Evolutionary conservation across 257 asterid species (phyloP), one percentile per base, ranked within the genome.

Genomic region (Anisodus acutangulus): DNA sequence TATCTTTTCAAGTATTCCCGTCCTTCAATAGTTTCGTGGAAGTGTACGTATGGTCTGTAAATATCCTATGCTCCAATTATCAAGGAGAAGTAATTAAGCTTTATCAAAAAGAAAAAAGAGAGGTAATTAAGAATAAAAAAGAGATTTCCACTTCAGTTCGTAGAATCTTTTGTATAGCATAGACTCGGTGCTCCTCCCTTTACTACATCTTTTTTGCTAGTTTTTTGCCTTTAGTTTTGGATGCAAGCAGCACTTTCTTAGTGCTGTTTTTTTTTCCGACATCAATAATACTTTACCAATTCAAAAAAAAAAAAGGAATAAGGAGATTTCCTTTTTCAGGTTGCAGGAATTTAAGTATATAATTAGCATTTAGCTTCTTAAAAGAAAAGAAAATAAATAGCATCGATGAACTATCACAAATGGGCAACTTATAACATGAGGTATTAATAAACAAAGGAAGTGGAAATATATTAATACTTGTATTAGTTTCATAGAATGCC

Each of bases 381-480:
- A 54, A 78, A 53, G 41, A 54, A 53, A 54, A 22, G 39, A 13
- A 22, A 51, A 39, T 22, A 51, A 59, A 22, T 51, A 13, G 49
- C 9, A 2, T 78, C 31, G 26, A 31, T 53, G 82, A 53, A 8
- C 66, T 49, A 78, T 78, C 26, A 53, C 66, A 53, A 78, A 53
- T 53, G 31, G 19, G 45, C 31, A 53, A 54, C 54, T 78, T 78
- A 13, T 53, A 78, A 8, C 49, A 53, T 53, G 66, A 31, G 47
- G 31, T 78, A 78, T 78, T 53, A 78, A 13, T 54, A 76, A 74
- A 59, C 81, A 31, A 78, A 78, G 51, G 82, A 78, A 51, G 45
- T 51, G 81, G 31, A 51, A 71, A 78, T 78, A 53, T 78, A 78
- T 78, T 54, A 53, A 78, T 78, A 53, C 64, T 53, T 78, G 51